Base-by-base conservation (phyloP, 73 alveolate species). In the Paraurostyla sp. region DNA sequence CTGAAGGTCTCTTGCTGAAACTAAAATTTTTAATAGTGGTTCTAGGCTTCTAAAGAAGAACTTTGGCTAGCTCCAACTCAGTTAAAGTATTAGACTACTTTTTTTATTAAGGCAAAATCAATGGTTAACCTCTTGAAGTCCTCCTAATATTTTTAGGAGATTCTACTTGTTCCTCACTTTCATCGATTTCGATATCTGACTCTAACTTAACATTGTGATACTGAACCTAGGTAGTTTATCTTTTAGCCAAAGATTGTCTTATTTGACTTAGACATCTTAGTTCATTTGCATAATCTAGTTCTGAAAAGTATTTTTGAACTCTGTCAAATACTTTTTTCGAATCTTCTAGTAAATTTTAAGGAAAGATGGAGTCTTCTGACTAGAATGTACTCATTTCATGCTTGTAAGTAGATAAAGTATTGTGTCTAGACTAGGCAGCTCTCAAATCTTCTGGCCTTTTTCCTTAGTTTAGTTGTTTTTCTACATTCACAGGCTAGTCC, bases 291-390 rank as follows among this genome's bases (percentile, higher is more conserved):
- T 13, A 6, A 4, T 32, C 82, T 11, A 35, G 25, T 38, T 65
- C 60, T 1, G 9, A 4, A 22, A 38, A 38, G 56, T 15, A 65
- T 38, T 65, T 29, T 20, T 65, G 60, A 38, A 38, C 32, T 65
- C 23, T 15, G 11, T 65, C 82, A 40, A 9, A 38, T 6, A 65
- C 38, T 23, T 65, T 33, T 18, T 35, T 32, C 18, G 45, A 20
- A 15, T 25, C 46, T 11, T 65, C 58, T 13, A 65, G 35, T 38
- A 65, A 65, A 65, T 65, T 58, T 38, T 38, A 33, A 18, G 60
- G 40, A 38, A 22, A 65, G 41, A 65, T 65, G 82, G 82, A 32
- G 82, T 65, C 38, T 3, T 65, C 82, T 0, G 7, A 7, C 42
- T 22, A 6, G 13, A 65, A 36, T 2, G 16, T 65, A 0, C 82